Conservation (phyloP, 208 protist genomes). For the Crithidia sp. region DNA sequence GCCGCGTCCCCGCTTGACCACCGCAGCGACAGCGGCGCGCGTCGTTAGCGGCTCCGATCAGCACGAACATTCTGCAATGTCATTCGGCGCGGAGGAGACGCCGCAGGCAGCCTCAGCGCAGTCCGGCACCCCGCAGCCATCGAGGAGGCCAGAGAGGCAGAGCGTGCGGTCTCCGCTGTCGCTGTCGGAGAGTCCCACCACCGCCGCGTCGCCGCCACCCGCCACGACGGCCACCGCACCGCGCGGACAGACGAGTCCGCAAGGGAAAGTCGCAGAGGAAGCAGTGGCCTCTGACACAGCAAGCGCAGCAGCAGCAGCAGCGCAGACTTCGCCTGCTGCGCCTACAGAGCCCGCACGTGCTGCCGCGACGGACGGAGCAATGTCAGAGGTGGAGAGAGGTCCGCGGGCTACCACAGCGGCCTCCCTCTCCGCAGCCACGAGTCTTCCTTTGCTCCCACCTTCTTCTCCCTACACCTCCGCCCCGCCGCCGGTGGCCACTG, state of each 20-base stretch:
- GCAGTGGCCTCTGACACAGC: background rate
- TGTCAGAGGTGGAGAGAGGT: background rate
- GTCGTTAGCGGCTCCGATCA: background rate
- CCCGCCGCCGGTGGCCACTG: background rate
- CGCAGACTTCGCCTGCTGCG: background rate
- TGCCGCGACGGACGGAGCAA: no score
- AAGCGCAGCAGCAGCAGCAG: background rate
- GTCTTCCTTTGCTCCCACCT: background rate
- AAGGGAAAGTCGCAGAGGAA: background rate
- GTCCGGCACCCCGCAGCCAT: background rate
- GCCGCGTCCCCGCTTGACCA: conserved; percentile 1
- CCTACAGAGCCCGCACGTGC: no score
- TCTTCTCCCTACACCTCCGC: background rate
- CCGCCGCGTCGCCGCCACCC: background rate
- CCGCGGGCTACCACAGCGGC: background rate
- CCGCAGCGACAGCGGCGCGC: background rate
- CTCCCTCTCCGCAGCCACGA: background rate
- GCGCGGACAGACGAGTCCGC: background rate
- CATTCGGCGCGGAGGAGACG: background rate
- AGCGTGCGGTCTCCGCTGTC: background rate
- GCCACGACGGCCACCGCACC: background rate
- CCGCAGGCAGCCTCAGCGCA: background rate
- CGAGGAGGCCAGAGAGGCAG: background rate
- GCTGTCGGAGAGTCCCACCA: background rate
- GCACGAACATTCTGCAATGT: background rate